A percentile compares a stretch with the other conserved stretches of the same genome.
These are phyloP conservation scores for Globisporangium alternatum DNA, from an alignment of 352 stramenopile species.

Conservation along the genomic window DNA sequence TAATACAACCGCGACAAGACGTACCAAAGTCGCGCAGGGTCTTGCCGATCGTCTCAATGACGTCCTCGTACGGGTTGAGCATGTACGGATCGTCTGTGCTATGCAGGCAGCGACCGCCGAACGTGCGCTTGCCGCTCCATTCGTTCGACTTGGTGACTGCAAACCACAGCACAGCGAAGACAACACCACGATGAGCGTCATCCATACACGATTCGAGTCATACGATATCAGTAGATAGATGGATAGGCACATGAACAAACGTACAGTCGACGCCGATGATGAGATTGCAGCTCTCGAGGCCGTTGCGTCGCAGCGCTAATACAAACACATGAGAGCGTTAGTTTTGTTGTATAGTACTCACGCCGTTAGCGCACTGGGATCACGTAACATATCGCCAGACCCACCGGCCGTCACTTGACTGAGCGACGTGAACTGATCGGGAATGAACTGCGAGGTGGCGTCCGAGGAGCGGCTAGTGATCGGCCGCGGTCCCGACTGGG, in stretches of 20 bases:
- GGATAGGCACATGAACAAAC: conserved; percentile 13
- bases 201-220: too few relatives aligned
- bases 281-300: conserved; percentile 84
- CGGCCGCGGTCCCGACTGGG: conserved; percentile 36
- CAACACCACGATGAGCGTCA: not conserved
- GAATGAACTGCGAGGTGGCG: conserved; percentile 45
- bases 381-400: not conserved
- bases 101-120: conserved; percentile 66
- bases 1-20: conserved; percentile 9
- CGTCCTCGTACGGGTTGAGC: conserved; percentile 80
- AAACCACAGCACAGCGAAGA: conserved; percentile 23
- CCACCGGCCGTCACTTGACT: conserved; percentile 54
- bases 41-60: conserved; percentile 77
- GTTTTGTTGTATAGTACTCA: not conserved
- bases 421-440: conserved; percentile 68
- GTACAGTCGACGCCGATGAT: conserved; percentile 86
- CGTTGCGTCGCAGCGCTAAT: conserved; percentile 62
- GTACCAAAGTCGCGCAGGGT: conserved; percentile 73
- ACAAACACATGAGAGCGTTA: not conserved
- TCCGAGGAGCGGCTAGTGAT: conserved; percentile 17
- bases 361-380: too few relatives aligned
- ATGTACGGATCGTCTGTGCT: conserved; percentile 42
- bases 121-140: conserved; percentile 85
- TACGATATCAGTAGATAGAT: not conserved
- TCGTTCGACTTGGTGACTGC: conserved; percentile 89